Conservation (phyloP, 2,329 filamentous ascomycete species). For the Cordyceps militaris region DNA sequence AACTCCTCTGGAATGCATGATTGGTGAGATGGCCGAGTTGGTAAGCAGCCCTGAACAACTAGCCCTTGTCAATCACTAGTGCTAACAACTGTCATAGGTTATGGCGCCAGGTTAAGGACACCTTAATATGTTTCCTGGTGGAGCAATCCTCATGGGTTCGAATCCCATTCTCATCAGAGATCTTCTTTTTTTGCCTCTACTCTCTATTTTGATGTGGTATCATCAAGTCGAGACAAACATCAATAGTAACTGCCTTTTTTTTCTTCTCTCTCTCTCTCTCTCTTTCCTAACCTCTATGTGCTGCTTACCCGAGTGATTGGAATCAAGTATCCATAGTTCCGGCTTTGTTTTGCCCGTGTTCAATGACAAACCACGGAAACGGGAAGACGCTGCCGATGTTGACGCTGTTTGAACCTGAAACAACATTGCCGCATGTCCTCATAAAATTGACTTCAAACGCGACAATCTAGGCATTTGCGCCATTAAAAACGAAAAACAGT, state of each 20-base stretch:
- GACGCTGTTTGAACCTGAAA: too few species aligned
- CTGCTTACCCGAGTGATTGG: too few species aligned
- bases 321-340: too few species aligned
- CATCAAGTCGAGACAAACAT: too few species aligned
- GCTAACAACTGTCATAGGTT: not conserved
- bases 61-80: not conserved
- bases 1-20: too few species aligned
- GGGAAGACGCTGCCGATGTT: too few species aligned
- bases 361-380: too few species aligned
- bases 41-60: not conserved
- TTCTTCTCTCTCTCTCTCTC: not conserved
- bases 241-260: too few species aligned
- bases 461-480: too few species aligned
- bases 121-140: constrained; percentile 12
- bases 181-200: not conserved
- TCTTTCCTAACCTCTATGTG: not conserved
- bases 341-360: too few species aligned
- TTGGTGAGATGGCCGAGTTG: constrained; percentile 12
- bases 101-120: constrained; percentile 13
- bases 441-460: too few species aligned
- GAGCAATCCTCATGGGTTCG: constrained; percentile 13
- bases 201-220: not conserved
- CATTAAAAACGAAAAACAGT: not conserved
- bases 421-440: too few species aligned
- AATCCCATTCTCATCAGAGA: constrained; percentile 11